Evolutionary conservation across 2,329 filamentous ascomycete species (phyloP).

Genomic region (Cladosporium velox): DNA sequence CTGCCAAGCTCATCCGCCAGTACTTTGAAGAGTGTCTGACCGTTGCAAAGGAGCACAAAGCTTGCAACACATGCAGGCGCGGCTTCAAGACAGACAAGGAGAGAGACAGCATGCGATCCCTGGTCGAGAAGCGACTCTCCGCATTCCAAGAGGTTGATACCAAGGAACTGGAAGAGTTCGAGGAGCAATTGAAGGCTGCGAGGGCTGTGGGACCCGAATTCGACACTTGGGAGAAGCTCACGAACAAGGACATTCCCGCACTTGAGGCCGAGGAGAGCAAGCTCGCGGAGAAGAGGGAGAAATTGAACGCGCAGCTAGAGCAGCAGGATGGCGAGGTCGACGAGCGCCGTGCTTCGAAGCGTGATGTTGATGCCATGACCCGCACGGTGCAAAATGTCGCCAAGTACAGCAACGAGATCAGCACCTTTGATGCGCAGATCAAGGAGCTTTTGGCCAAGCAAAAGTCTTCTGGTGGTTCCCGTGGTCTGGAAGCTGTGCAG

Average conservation of each 20-base stretch:
- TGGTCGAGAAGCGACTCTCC: constrained; percentile 59
- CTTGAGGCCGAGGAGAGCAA: constrained; percentile 65
- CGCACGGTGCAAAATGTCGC: constrained; percentile 76
- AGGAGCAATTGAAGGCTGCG: constrained; percentile 47
- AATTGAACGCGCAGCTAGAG: constrained; percentile 51
- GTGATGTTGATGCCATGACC: constrained; percentile 72
- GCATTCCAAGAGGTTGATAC: constrained; percentile 34
- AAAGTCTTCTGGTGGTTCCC: constrained; percentile 62
- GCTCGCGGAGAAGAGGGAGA: constrained; percentile 44
- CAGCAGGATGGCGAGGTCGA: constrained; percentile 67
- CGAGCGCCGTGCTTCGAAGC: constrained; percentile 63
- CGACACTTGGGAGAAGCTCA: constrained; percentile 72
- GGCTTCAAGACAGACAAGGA: constrained; percentile 62
- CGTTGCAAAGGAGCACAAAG: constrained; percentile 66
- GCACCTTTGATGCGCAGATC: constrained; percentile 71
- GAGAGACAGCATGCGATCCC: constrained; percentile 65
- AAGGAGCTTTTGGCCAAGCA: constrained; percentile 75
- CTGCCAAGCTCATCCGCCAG: constrained; percentile 57
- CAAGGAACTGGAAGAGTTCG: constrained; percentile 64
- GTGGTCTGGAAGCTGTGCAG: constrained; percentile 82
- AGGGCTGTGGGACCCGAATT: constrained; percentile 66
- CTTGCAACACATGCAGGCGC: constrained; percentile 75
- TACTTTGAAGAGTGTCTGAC: constrained; percentile 69
- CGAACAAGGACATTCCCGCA: constrained; percentile 67
- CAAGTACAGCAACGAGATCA: constrained; percentile 71